These are phyloP conservation scores for Aquanectria penicillioides DNA, from an alignment of 2,329 filamentous ascomycete genomes.

Conservation along the genomic window DNA sequence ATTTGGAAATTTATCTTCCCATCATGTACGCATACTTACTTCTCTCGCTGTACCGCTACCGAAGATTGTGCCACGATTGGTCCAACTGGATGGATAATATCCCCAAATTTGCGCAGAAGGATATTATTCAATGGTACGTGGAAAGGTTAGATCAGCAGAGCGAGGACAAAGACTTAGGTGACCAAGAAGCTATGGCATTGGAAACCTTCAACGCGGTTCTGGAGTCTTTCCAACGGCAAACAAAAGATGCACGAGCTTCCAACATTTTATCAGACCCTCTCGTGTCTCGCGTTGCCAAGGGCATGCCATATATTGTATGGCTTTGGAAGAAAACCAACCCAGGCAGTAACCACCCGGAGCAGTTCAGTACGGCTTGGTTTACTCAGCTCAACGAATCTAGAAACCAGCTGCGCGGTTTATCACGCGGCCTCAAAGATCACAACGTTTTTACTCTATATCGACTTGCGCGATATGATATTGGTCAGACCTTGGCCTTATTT, in stretches of 20 bases:
- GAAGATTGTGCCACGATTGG: conserved; percentile 29
- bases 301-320: conserved; percentile 30
- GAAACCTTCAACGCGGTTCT: conserved; percentile 18
- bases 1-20: conserved; percentile 28
- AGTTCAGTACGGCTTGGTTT: conserved; percentile 32
- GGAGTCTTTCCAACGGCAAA: conserved; percentile 16
- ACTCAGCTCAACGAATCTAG: conserved; percentile 25
- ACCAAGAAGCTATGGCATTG: conserved; percentile 4
- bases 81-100: conserved; percentile 31
- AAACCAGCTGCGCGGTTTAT: conserved; percentile 22
- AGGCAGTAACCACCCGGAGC: neutral
- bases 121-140: conserved; percentile 26
- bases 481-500: conserved; percentile 31
- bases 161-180: conserved; percentile 3
- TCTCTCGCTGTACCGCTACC: conserved; percentile 17
- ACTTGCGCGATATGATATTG: conserved; percentile 27
- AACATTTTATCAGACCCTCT: conserved; percentile 17
- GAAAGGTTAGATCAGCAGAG: neutral
- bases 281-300: conserved; percentile 18
- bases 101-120: conserved; percentile 24
- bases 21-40: conserved; percentile 28
- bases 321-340: conserved; percentile 25
- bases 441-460: conserved; percentile 28
- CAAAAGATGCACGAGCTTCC: conserved; percentile 3
- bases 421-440: conserved; percentile 29